These are phyloP conservation scores for Fusarium graminum DNA, from an alignment of 2,329 filamentous ascomycete genomes.

Conservation along the genomic window DNA sequence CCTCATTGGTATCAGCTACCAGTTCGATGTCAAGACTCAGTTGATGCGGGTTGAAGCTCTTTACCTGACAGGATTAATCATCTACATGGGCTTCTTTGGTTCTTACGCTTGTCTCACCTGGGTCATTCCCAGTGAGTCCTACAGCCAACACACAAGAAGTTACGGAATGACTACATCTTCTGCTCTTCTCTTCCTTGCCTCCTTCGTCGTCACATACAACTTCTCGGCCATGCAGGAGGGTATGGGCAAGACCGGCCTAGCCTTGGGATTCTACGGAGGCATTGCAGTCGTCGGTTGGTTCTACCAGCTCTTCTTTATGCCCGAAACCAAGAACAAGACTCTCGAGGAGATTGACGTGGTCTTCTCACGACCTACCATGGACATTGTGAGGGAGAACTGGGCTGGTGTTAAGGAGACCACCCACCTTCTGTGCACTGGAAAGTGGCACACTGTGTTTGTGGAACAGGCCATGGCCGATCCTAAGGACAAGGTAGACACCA, in stretches of 20 bases:
- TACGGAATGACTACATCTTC: constrained; percentile 81
- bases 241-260: constrained; percentile 75
- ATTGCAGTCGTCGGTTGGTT: constrained; percentile 78
- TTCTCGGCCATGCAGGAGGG: constrained; percentile 76
- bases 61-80: constrained; percentile 75
- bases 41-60: constrained; percentile 66
- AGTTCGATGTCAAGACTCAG: constrained; percentile 62
- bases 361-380: constrained; percentile 72
- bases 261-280: constrained; percentile 79
- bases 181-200: constrained; percentile 76
- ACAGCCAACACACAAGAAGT: constrained; percentile 77
- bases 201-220: constrained; percentile 82
- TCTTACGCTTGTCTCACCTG: constrained; percentile 74
- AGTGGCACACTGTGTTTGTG: constrained; percentile 45
- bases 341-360: constrained; percentile 79
- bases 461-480: constrained; percentile 42
- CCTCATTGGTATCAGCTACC: constrained; percentile 74
- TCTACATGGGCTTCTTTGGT: constrained; percentile 78
- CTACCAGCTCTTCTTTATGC: constrained; percentile 82
- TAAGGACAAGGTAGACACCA: constrained; percentile 17
- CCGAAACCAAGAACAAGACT: constrained; percentile 76
- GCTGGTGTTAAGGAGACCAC: constrained; percentile 52
- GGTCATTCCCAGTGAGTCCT: constrained; percentile 77
- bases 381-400: constrained; percentile 72
- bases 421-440: constrained; percentile 40